Percentiles rank a stretch among this genome's conserved stretches.
Conservation (phyloP, 148 eudicot species). For the Bassia scoparia region DNA sequence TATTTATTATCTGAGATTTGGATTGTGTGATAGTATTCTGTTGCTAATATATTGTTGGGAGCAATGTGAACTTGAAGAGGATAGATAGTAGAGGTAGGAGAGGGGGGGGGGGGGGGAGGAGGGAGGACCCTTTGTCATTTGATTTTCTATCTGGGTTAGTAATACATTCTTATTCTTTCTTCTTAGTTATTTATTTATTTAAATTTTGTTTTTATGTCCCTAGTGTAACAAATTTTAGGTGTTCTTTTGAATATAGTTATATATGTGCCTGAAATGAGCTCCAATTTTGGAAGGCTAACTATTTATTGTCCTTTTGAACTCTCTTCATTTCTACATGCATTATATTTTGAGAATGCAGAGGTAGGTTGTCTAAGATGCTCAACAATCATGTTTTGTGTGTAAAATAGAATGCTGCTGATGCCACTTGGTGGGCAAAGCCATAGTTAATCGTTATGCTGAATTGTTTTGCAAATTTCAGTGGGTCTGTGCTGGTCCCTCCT, state of each 20-base stretch:
- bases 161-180: too few species aligned
- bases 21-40: neutral
- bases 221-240: neutral
- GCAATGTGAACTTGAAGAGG: too few species aligned
- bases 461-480: constrained; percentile 46
- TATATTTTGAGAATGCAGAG: neutral
- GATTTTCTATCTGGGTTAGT: too few species aligned
- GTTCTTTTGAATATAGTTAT: too few species aligned
- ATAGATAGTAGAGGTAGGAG: too few species aligned
- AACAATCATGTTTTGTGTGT: neutral
- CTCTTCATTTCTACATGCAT: neutral
- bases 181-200: too few species aligned
- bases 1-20: neutral
- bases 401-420: neutral
- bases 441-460: neutral
- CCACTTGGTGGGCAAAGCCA: neutral
- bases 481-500: constrained; percentile 77
- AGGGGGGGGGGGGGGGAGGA: too few species aligned
- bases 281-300: neutral
- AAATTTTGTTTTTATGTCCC: too few species aligned
- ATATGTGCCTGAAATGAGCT: neutral
- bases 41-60: too few species aligned
- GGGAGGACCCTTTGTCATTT: too few species aligned
- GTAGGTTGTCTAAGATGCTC: neutral
- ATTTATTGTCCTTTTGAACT: neutral